Evolutionary conservation across 371 early-diverging fungal genomes (phyloP).

Genomic region (Parasitella parasitica): DNA sequence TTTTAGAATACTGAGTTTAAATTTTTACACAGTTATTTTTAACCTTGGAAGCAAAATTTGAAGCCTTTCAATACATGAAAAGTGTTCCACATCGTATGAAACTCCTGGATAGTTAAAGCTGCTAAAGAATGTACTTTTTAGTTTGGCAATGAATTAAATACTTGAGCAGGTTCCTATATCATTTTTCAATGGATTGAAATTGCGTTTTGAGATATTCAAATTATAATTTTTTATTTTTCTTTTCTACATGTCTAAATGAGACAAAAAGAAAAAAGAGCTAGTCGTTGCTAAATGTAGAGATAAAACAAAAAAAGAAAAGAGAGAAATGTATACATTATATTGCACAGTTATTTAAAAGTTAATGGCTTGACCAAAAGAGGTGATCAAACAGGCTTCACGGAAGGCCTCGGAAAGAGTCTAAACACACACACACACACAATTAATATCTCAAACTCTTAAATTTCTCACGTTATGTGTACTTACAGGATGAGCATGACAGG

Average conservation of each 20-base stretch:
- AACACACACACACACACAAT: neutral
- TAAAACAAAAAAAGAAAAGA: neutral
- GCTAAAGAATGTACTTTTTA: too few relatives aligned
- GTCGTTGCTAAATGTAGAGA: neutral
- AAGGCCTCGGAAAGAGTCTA: constrained; percentile 94
- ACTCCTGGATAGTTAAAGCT: too few relatives aligned
- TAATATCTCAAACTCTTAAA: neutral
- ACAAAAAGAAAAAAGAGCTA: neutral
- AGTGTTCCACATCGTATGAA: too few relatives aligned
- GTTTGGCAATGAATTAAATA: too few relatives aligned
- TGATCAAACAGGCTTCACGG: constrained; percentile 94
- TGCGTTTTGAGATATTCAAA: too few relatives aligned
- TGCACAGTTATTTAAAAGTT: neutral
- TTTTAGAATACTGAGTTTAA: too few relatives aligned
- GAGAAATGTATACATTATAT: neutral
- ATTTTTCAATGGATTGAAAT: too few relatives aligned
- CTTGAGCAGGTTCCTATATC: too few relatives aligned
- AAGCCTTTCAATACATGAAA: too few relatives aligned
- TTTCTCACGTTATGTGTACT: constrained; percentile 15
- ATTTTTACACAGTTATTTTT: too few relatives aligned
- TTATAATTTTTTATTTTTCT: neutral
- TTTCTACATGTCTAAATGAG: neutral
- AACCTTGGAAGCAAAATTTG: too few relatives aligned
- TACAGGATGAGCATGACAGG: constrained; percentile 96
- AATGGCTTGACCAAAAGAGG: constrained; percentile 66